Base-by-base conservation (phyloP, 176 grass and related monocot genomes). In the Pharus latifolius region DNA sequence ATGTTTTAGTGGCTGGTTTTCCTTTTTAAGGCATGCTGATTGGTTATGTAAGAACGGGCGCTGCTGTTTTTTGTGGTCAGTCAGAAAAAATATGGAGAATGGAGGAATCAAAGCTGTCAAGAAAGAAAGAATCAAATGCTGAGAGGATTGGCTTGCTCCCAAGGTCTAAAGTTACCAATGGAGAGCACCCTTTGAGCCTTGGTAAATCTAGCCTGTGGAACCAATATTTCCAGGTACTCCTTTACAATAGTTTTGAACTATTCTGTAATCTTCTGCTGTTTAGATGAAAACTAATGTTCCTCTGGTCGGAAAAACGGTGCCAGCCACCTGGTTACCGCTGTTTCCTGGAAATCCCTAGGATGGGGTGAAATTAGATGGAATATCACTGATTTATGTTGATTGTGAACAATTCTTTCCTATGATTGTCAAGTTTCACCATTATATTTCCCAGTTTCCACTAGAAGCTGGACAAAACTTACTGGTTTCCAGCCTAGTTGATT, bases 171-270 rank as follows among this genome's bases (percentile, higher is more conserved):
- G 77, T 98, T 82, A 80, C 79, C 77, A 80, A 90, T 88, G 90
- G 82, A 57, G 90, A 98, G 47, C 94, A 98, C 84, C 94, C 94
- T 75, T 88, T 98, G 69, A 93, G 81, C 72, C 80, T 74, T 67
- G 63, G 83, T 78, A 90, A 72, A 78, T 76, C 78, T 65, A 88
- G 89, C 78, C 56, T 89, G 69, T 98, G 94, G 94, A 76, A 85
- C 77, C 81, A 91, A 80, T 93, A 89, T 73, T 98, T 98, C 77
- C 91, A 90, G 89, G 87, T 91, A 71, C 14, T 55, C 20, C 26
- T 79, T 50, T 10, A 67, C 55, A 63, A 15, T 60, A 65, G 15
- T 37, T 34, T 30, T 64, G 41, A 6, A 6, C 47, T 65, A 5
- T 45, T 68, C 17, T 55, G 9, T n/a, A 10, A n/a, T 19, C 12